Base-by-base conservation (phyloP, 352 stramenopile genomes). In the Saprolegnia diclina region DNA sequence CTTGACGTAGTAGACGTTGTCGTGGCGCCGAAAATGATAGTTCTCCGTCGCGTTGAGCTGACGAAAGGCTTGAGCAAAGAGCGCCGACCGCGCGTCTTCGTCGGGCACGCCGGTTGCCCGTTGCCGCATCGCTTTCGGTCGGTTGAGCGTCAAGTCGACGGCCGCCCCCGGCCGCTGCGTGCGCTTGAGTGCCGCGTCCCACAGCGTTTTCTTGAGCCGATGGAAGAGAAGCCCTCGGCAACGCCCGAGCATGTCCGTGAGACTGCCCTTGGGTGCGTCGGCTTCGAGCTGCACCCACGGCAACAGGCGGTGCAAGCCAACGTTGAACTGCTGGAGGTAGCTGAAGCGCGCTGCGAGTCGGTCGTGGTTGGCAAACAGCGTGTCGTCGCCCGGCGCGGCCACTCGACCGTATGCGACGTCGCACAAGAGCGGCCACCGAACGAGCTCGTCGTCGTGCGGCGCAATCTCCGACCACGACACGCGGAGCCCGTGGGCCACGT, bases 51-150 rank as follows among this genome's bases (percentile, higher is more conserved):
- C 59, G 57, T 89, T 88, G 0, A 95, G 75, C 61, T 95, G 85
- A 1, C 83, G 76, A 65, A 94, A 95, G 1, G 89, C 90, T 68
- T 96, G 89, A 10, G 82, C 88, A 65, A 96, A 96, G 0, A 95
- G 71, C 6, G 82, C 79, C 16, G 86, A 87, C 0, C 85, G 73
- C 16, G 79, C 89, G 56, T 93, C 79, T 0, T 54, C 48, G 59
- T 96, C 88, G 0, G 71, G 64, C 54, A 88, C 83, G 1, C 79
- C 79, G 4, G 76, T 79, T 10, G 77, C 72, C 14, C 83, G 85
- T 59, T 91, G 83, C 0, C 83, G 83, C 87, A 91, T 94, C 19
- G 88, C 88, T 67, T 90, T 92, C 9, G 83, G 82, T 16, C 87
- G 79, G 54, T 92, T 92, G 35, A 95, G 56, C n/a, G 78, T 85